Evolutionary conservation across 202 grass and related monocot genomes (phyloP).

Genomic region (Bolboschoenoplectus hybrid): DNA sequence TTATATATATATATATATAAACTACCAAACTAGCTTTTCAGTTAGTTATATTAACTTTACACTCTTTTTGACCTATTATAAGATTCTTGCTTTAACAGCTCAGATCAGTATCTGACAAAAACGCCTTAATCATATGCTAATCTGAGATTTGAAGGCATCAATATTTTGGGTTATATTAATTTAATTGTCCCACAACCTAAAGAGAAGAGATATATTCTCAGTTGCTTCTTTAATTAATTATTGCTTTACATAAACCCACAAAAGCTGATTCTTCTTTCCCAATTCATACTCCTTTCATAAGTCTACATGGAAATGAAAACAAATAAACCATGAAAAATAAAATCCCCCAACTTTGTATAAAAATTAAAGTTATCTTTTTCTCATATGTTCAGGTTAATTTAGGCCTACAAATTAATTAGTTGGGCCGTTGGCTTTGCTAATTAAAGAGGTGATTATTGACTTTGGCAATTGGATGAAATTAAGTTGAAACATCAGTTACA

Average conservation of each 20-base stretch:
- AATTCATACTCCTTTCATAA: neutral
- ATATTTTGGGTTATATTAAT: neutral
- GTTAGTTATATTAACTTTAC: neutral
- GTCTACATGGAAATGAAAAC: neutral
- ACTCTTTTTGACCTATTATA: constrained; percentile 5
- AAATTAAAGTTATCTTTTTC: no score
- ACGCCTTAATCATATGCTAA: constrained; percentile 9
- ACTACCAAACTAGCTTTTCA: neutral
- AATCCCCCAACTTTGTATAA: neutral
- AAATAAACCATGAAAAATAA: neutral
- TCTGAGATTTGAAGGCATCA: neutral
- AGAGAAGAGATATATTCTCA: neutral
- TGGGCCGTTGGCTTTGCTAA: neutral
- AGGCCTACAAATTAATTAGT: neutral
- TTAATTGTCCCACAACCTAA: neutral
- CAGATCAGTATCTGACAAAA: neutral
- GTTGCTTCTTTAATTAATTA: neutral
- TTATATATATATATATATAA: neutral
- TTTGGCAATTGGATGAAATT: neutral
- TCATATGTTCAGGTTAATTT: neutral
- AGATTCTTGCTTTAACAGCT: constrained; percentile 1
- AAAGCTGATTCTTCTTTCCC: neutral
- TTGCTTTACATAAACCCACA: neutral
- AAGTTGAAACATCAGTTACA: neutral
- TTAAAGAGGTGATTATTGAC: neutral